phyloP scores from a whole-genome alignment of 495 filamentous ascomycete species.

The Tuber brumale region DNA sequence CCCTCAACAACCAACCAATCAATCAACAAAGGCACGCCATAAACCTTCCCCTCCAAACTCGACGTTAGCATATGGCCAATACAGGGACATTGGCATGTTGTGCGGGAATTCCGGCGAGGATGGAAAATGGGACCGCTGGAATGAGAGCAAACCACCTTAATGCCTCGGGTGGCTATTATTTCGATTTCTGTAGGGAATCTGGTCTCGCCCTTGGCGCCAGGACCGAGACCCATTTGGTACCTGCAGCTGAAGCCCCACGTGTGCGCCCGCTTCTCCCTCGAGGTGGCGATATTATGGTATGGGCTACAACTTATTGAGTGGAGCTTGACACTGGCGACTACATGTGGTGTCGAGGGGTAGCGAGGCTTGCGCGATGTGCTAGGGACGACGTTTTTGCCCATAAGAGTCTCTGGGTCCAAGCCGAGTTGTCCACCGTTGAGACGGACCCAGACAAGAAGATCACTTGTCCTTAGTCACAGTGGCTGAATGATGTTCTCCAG shows the following conservation, averaged over 20 bases:
- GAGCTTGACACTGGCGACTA: constrained; percentile 41
- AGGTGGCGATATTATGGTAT: constrained; percentile 58
- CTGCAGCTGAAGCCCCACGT: constrained; percentile 63
- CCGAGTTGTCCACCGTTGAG: constrained; percentile 60
- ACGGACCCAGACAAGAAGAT: constrained; percentile 63
- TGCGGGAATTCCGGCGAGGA: too few relatives aligned
- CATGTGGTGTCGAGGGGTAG: constrained; percentile 31
- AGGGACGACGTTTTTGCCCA: constrained; percentile 53
- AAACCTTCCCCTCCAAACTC: too few relatives aligned
- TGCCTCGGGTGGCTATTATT: too few relatives aligned
- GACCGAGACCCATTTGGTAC: too few relatives aligned
- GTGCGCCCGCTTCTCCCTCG: constrained; percentile 53
- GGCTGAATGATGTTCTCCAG: constrained; percentile 62
- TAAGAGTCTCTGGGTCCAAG: constrained; percentile 48
- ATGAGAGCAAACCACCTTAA: too few relatives aligned
- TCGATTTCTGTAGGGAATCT: too few relatives aligned
- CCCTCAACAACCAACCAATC: too few relatives aligned
- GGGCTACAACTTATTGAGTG: constrained; percentile 46
- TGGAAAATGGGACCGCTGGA: too few relatives aligned
- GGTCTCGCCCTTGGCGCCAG: too few relatives aligned
- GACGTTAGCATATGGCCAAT: too few relatives aligned
- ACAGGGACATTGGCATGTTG: too few relatives aligned
- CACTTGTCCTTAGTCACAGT: constrained; percentile 56
- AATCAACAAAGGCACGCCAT: too few relatives aligned
- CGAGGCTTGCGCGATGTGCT: constrained; percentile 44